A percentile compares a stretch with the other conserved stretches of the same genome.
These are phyloP conservation scores for Shiraia bambusicola DNA, from an alignment of 2,329 filamentous ascomycete species.

Conservation along the genomic window DNA sequence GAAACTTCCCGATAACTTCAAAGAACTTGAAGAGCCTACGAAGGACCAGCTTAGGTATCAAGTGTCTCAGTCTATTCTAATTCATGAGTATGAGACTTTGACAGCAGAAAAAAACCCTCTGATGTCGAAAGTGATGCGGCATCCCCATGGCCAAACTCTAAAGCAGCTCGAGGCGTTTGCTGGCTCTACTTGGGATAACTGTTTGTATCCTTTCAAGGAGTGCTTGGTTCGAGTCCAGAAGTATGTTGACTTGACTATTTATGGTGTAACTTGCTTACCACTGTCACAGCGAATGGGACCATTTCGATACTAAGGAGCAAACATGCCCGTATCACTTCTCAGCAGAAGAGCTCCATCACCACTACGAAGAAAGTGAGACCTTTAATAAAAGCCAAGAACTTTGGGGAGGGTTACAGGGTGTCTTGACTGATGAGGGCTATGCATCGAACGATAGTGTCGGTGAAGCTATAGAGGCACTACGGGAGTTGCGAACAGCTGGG, in stretches of 20 bases:
- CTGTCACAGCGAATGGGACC: constrained; percentile 23
- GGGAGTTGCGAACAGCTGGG: no score
- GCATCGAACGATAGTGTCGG: no score
- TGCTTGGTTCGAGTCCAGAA: constrained; percentile 26
- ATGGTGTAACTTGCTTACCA: constrained; percentile 8
- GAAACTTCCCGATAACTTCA: constrained; percentile 30
- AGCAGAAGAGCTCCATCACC: constrained; percentile 21
- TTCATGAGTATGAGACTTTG: constrained; percentile 22
- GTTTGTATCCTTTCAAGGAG: constrained; percentile 24
- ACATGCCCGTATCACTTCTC: constrained; percentile 32
- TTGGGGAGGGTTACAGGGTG: constrained; percentile 20
- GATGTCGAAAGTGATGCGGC: constrained; percentile 27
- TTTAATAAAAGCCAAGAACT: constrained; percentile 31
- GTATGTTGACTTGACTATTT: constrained; percentile 13
- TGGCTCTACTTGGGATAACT: constrained; percentile 27
- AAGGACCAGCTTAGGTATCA: constrained; percentile 24
- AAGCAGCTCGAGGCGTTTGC: constrained; percentile 31
- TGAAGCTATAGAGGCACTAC: no score
- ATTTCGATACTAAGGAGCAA: constrained; percentile 20
- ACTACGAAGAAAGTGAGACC: constrained; percentile 20
- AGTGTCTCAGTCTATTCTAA: constrained; percentile 28
- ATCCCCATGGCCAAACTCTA: constrained; percentile 26
- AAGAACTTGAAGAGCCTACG: constrained; percentile 21
- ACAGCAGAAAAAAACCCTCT: constrained; percentile 27
- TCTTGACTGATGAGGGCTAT: constrained; percentile 30